Evolutionary conservation across 805 yeast genomes (phyloP).

Genomic region (Wickerhamiella australiensis): DNA sequence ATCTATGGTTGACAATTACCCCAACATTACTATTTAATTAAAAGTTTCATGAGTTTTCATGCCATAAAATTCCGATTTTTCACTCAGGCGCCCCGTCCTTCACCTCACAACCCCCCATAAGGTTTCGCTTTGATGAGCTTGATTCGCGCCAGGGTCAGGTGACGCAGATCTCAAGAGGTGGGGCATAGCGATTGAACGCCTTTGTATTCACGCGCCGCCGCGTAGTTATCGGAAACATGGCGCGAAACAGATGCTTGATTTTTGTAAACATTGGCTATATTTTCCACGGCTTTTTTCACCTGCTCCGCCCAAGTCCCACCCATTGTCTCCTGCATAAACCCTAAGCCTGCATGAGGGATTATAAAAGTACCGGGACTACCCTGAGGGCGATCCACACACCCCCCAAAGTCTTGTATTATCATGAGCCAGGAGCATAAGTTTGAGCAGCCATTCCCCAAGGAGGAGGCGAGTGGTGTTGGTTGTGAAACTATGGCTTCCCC

Average conservation of each 20-base stretch:
- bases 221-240: neutral
- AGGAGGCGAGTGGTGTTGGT: constrained; percentile 10
- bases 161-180: neutral
- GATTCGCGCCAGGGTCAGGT: constrained; percentile 2
- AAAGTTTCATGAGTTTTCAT: neutral
- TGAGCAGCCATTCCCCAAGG: constrained; percentile 11
- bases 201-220: neutral
- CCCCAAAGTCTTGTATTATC: neutral
- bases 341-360: constrained; percentile 3
- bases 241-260: neutral
- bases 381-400: neutral
- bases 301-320: neutral
- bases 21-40: neutral
- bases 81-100: neutral
- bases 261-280: neutral
- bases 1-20: neutral
- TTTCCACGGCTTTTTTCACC: neutral
- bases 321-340: constrained; percentile 3
- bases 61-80: neutral
- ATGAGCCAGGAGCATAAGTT: constrained; percentile 10
- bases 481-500: constrained; percentile 1
- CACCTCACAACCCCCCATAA: neutral
- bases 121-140: neutral
- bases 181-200: neutral
- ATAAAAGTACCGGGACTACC: neutral